Evolutionary conservation across 768 basidiomycete genomes (phyloP), one percentile per base, ranked within the genome.

Genomic region (Daedaleopsis sinensis): DNA sequence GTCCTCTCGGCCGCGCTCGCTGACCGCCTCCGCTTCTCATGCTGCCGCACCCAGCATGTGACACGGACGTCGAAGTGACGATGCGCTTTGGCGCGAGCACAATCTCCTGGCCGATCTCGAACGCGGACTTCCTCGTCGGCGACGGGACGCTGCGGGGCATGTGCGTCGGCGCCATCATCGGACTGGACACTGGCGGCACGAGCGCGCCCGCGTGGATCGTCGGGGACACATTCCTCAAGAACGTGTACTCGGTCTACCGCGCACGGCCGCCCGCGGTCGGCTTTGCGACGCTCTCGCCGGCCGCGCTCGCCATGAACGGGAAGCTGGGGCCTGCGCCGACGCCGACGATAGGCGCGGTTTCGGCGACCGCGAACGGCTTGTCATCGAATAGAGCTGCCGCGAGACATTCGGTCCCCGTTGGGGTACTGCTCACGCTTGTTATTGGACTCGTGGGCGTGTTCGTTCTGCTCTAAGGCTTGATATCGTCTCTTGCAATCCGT

Each of bases 201-300:
- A 78, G 76, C 51, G 78, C 82, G 18, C 89, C 91, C 1, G 63
- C 79, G 15, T 97, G 94, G 94, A 95, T 97, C 65, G 77, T 97
- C 43, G 96, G 95, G 42, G 94, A 95, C 65, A 91, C 92, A 0
- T 95, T 96, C 79, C 84, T 96, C 23, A 98, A 98, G 84, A 97
- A 97, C 70, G 94, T 96, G 0, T 97, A 94, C 73, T 87, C 93
- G 1, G 93, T 95, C 5, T 96, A 90, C 77, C 85, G 94, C 36
- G 93, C 87, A 59, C 75, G 78, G 36, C 94, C 94, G 0, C 77
- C 91, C 0, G 83, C 90, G 2, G 87, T 97, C 36, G 95, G 95
- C 0, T 96, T 98, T 70, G 95, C 95, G 3, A 61, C 79, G 46
- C 84, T 96, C 10, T 91, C 93, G 5, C 62, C 68, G 1, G 68